Evolutionary conservation across 1,139 yeast species (phyloP).

Genomic region (Wickerhamiella infanticola): DNA sequence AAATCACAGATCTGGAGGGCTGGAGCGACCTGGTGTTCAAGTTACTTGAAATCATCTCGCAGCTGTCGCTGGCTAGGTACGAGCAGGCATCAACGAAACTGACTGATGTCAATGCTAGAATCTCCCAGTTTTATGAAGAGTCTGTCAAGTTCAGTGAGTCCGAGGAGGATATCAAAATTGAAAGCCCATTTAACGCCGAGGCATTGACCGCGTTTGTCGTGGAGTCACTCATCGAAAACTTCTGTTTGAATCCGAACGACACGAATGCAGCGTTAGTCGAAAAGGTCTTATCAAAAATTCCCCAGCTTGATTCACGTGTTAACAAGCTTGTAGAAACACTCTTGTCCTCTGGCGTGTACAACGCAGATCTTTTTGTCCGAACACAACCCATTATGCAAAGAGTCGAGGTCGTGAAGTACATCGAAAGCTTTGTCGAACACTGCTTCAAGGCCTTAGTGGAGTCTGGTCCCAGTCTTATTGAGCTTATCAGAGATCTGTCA

Average conservation of each 20-base stretch:
- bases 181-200: background rate
- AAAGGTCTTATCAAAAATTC: constrained; percentile 8
- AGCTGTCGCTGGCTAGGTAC: background rate
- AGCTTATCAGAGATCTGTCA: constrained; percentile 37
- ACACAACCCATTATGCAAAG: constrained; percentile 7
- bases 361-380: constrained; percentile 10
- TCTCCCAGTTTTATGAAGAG: background rate
- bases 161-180: background rate
- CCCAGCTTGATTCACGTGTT: constrained; percentile 3
- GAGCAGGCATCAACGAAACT: background rate
- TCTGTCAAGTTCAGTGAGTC: background rate
- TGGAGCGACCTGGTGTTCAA: constrained; percentile 12
- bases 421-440: constrained; percentile 4
- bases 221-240: constrained; percentile 4
- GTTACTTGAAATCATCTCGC: background rate
- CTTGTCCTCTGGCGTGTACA: constrained; percentile 1
- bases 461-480: constrained; percentile 41
- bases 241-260: constrained; percentile 3
- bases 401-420: constrained; percentile 7
- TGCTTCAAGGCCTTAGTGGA: constrained; percentile 2
- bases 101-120: background rate
- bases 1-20: background rate
- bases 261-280: constrained; percentile 4
- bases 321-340: constrained; percentile 2
- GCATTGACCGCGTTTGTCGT: constrained; percentile 1